Evolutionary conservation across 2,329 filamentous ascomycete species (phyloP).

Genomic region (Trichoderma brevicompactum): DNA sequence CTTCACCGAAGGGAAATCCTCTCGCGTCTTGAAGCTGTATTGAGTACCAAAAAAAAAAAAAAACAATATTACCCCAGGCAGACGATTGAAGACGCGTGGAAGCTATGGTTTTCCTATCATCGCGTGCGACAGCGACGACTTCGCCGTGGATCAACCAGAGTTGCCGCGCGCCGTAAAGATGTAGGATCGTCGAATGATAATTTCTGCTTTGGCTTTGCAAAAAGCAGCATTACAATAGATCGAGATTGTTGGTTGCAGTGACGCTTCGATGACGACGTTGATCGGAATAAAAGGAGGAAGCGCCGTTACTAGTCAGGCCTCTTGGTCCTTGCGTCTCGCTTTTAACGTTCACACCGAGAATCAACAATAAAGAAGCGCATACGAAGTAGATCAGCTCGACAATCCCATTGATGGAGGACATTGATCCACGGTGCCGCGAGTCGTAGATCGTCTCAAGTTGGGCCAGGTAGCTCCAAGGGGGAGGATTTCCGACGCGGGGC

Average conservation of each 20-base stretch:
- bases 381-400: constrained; percentile 46
- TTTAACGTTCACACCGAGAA: neutral
- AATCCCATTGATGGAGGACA: constrained; percentile 51
- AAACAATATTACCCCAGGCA: too few species aligned
- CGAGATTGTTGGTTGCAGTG: constrained; percentile 21
- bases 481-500: constrained; percentile 16
- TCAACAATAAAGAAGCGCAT: constrained; percentile 29
- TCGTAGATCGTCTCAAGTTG: constrained; percentile 40
- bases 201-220: too few species aligned
- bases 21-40: neutral
- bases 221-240: neutral
- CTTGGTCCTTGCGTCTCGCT: constrained; percentile 2
- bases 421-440: constrained; percentile 38
- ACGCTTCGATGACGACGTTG: constrained; percentile 17
- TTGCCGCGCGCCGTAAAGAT: too few species aligned
- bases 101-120: too few species aligned
- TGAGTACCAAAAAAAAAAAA: too few species aligned
- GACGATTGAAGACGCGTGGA: neutral
- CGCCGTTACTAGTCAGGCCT: constrained; percentile 16
- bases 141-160: too few species aligned
- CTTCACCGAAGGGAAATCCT: constrained; percentile 15
- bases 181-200: too few species aligned
- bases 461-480: constrained; percentile 26
- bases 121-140: too few species aligned
- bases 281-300: neutral